Evolutionary conservation across 2,329 filamentous ascomycete species (phyloP), one percentile per base, ranked within the genome.

Genomic region (Pezicula radicicola): DNA sequence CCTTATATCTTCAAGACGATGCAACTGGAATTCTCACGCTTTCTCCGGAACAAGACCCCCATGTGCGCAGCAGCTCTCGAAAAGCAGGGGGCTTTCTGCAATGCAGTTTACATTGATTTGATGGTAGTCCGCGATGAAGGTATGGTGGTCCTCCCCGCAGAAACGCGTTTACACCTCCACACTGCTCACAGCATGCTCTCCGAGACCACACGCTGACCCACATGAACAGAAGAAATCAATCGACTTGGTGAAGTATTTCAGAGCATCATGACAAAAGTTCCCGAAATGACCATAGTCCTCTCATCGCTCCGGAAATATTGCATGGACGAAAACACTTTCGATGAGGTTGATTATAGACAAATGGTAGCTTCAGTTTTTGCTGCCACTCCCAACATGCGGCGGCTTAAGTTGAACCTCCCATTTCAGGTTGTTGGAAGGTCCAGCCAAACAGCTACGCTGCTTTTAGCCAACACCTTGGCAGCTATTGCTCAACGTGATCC

Each of bases 71-170:
- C 70, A 59, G 71, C 70, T 6, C 61, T 80, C n/a, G 68, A 71
- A 55, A 72, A 71, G 2, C 69, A 78, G 46, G 76, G 74, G 2
- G 68, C 70, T 28, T 66, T 75, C n/a, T 77, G 75, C 68, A 73
- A 73, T 57, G 72, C 75, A 28, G 59, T 81, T 4, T 77, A 75
- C 52, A 68, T 80, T 45, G 77, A 81, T 59, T 64, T 80, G 62
- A 79, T 77, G 74, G 70, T 79, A 15, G 63, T 80, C 36, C 72
- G 77, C 57, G 77, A 80, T 59, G 75, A 79, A 49, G 61, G 77
- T 79, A 66, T 57, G 72, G 57, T 40, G 12, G 37, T 16, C 19
- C 15, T 41, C 40, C 36, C 16, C 39, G n/a, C 2, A 41, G 21
- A 28, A 35, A 8, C 10, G 39, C 9, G 6, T 10, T 13, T 33